Evolutionary conservation across 208 protist species (phyloP).

Genomic region (Trypanosoma conorhini): DNA sequence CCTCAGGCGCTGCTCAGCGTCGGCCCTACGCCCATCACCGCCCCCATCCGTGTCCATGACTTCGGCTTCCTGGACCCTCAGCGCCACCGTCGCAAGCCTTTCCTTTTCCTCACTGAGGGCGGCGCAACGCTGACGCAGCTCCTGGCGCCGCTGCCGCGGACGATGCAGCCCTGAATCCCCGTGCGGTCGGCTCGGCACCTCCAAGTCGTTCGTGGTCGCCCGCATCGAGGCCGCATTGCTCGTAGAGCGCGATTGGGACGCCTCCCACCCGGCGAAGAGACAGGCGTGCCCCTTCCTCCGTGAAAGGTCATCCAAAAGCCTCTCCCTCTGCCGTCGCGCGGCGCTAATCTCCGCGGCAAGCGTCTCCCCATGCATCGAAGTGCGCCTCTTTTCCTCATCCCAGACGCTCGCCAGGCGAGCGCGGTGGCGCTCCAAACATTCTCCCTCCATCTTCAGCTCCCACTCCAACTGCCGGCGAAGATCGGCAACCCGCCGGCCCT

Average conservation of each 20-base stretch:
- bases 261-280: neutral
- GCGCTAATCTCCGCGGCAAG: neutral
- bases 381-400: neutral
- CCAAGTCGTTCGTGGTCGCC: neutral
- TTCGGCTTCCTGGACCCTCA: neutral
- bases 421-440: neutral
- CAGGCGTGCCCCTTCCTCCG: neutral
- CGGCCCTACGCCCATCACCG: neutral
- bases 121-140: neutral
- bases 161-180: neutral
- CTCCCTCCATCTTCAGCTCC: neutral
- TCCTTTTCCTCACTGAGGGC: neutral
- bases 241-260: neutral
- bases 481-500: neutral
- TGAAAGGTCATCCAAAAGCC: neutral
- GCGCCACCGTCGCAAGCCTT: neutral
- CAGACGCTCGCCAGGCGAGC: neutral
- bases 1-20: no score
- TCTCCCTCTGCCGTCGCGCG: neutral
- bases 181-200: neutral
- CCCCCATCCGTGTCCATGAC: neutral
- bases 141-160: neutral
- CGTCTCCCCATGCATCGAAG: neutral
- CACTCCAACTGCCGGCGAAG: neutral
- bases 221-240: neutral